Percentiles rank a stretch among this genome's conserved stretches.
Conservation (phyloP, 495 filamentous ascomycete species). For the Chlorociboria aeruginascens region DNA sequence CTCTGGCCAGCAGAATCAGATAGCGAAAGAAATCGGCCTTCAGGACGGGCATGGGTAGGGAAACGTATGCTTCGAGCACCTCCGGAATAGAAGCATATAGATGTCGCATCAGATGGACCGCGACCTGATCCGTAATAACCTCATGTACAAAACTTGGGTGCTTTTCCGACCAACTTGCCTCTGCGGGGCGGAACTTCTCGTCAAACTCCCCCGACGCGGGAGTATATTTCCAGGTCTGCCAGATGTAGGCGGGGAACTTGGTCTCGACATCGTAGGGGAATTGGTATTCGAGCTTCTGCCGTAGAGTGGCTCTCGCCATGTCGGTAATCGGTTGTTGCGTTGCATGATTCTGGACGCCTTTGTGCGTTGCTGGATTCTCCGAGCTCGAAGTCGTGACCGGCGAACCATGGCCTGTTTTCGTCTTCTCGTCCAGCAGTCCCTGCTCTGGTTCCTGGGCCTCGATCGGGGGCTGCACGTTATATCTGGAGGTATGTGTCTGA, state of each 20-base stretch:
- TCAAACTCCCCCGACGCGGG: conserved; percentile 70
- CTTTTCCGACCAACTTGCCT: conserved; percentile 83
- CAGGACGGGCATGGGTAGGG: conserved; percentile 74
- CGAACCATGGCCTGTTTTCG: conserved; percentile 5
- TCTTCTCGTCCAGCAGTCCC: neutral
- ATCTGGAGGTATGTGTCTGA: conserved; percentile 40
- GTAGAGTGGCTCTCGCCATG: conserved; percentile 50
- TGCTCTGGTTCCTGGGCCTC: neutral
- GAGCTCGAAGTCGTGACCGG: conserved; percentile 4
- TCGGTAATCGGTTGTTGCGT: conserved; percentile 31
- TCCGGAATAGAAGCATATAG: conserved; percentile 83
- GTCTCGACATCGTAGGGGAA: conserved; percentile 81
- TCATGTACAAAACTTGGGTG: conserved; percentile 92
- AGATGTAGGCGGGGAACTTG: conserved; percentile 95
- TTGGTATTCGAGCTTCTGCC: conserved; percentile 80
- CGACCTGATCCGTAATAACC: conserved; percentile 85
- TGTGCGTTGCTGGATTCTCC: neutral
- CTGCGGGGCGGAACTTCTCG: conserved; percentile 60
- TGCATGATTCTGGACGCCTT: neutral
- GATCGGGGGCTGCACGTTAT: conserved; percentile 19
- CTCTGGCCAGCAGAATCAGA: conserved; percentile 82
- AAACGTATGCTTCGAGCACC: conserved; percentile 81
- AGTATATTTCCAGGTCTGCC: conserved; percentile 96
- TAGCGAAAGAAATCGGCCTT: conserved; percentile 99
- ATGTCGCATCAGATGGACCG: conserved; percentile 66